Evolutionary conservation across 2,329 filamentous ascomycete genomes (phyloP), one percentile per base, ranked within the genome.

Genomic region (Hirsutella thompsonii): DNA sequence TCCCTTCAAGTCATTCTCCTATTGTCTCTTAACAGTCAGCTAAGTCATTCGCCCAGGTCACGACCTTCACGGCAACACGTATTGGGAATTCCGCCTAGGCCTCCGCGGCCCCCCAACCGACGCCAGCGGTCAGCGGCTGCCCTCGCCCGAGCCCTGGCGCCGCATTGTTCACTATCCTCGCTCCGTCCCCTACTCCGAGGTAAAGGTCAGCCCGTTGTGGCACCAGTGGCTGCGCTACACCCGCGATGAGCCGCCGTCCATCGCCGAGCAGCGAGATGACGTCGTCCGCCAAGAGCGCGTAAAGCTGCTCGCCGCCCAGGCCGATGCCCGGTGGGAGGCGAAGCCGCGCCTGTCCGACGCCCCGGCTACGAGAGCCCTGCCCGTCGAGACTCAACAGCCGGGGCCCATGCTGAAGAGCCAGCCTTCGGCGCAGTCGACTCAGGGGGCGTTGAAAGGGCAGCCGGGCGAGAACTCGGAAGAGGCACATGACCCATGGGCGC

Each of bases 151-250:
- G 38, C 70, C 73, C 48, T 74, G 72, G 68, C 72, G 77, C 26
- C 73, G 77, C 54, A 79, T 81, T 47, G 75, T 80, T 38, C 54
- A 74, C 49, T 78, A 74, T 57, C 74, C 76, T 10, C 59, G 64
- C 38, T 62, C 62, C 35, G 68, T 69, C 3, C 73, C 75, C 55
- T 64, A 67, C 51, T 72, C 67, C 50, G 67, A 74, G 28, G 68
- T 81, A 41, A 59, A 59, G 42, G 75, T 81, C 44, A 63, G 70
- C 39, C 77, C 79, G 10, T 66, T 69, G 47, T 83, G 79, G 79
- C 77, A 81, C 58, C 77, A 81, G 52, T 83, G 79, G 79, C 66
- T 83, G 38, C 74, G 79, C 14, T 67, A 81, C 55, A 74, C 70
- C 36, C 72, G 79, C 18, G 45, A 53, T 2, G 55, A 68, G 0